phyloP scores from a whole-genome alignment of 2,329 filamentous ascomycete genomes.

The Calonectria multiphialidica region DNA sequence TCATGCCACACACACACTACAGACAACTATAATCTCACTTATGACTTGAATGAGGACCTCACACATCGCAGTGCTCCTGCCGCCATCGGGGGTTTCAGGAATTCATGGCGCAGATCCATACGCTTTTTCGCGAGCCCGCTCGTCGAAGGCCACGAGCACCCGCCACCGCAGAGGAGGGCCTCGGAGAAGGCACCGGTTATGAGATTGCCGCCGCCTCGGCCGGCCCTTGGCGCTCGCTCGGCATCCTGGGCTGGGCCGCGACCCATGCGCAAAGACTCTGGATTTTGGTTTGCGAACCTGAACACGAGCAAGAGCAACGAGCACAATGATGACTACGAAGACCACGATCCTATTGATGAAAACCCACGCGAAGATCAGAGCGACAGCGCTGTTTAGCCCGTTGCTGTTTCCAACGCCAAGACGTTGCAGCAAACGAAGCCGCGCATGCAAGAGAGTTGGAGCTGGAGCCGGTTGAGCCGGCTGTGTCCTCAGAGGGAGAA shows the following conservation, averaged over 20 bases:
- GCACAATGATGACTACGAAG: neutral
- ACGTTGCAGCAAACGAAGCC: no score
- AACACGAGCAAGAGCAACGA: slow-evolving; percentile 13
- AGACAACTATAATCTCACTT: neutral
- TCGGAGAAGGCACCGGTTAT: neutral
- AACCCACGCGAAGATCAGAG: slow-evolving; percentile 1
- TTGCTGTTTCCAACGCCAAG: neutral
- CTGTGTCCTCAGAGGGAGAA: neutral
- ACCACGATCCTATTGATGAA: neutral
- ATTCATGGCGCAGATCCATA: neutral
- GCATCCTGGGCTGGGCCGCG: slow-evolving; percentile 1
- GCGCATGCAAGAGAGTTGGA: neutral
- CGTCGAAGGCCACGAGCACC: neutral
- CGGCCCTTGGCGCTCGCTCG: neutral
- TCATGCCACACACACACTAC: slow-evolving; percentile 30
- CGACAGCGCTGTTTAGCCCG: neutral
- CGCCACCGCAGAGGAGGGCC: neutral
- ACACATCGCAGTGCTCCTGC: slow-evolving; percentile 2
- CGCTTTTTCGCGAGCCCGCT: neutral
- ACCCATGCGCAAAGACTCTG: slow-evolving; percentile 1
- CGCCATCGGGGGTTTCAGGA: neutral
- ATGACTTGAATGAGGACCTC: slow-evolving; percentile 1
- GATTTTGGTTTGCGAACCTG: neutral
- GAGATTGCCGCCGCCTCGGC: neutral
- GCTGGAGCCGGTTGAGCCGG: neutral